Evolutionary conservation across 2,329 filamentous ascomycete species (phyloP), one percentile per base, ranked within the genome.

Genomic region (Aspergillus neoniger): DNA sequence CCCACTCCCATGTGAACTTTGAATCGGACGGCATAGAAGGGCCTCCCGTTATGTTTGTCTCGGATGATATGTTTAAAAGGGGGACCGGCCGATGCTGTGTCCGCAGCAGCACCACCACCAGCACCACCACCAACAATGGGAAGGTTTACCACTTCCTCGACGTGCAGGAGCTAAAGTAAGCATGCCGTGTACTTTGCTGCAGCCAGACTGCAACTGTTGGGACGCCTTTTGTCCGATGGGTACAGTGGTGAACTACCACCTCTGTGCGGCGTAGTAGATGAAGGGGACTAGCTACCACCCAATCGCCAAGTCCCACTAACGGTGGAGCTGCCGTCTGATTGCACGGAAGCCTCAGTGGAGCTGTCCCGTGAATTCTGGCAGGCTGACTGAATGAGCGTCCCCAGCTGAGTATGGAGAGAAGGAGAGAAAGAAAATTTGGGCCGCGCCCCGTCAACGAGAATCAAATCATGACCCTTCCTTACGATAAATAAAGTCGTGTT

Each of bases 301-400:
- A 49, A 32, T 28, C 30, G 65, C 65, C 65, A 68, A 67, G 66
- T 28, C 9, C 30, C 51, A 58, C 66, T 65, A 66, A 58, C 43
- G 32, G 50, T 61, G 58, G 57, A 57, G 53, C 32, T 50, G 39
- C 44, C 50, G 51, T 48, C 58, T 67, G 58, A 64, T 64, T 67
- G 64, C 53, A 57, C 50, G 57, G 58, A 63, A 55, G 53, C 19
- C 52, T 54, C 30, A 48, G 64, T 61, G 66, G 64, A 57, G 58
- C 61, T 52, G 51, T 55, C 28, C 52, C 48, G 50, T 50, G 50
- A 56, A 44, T 57, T 36, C 54, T 64, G 58, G 63, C 57, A 63
- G 62, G 61, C 63, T 60, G 57, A 25, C 41, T 55, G 21, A 23
- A n/a, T n/a, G 51, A 21, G 36, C 36, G 38, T 44, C 38, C 38